phyloP scores from a whole-genome alignment of 495 filamentous ascomycete species.

The Aspergillus olivimuriae region DNA sequence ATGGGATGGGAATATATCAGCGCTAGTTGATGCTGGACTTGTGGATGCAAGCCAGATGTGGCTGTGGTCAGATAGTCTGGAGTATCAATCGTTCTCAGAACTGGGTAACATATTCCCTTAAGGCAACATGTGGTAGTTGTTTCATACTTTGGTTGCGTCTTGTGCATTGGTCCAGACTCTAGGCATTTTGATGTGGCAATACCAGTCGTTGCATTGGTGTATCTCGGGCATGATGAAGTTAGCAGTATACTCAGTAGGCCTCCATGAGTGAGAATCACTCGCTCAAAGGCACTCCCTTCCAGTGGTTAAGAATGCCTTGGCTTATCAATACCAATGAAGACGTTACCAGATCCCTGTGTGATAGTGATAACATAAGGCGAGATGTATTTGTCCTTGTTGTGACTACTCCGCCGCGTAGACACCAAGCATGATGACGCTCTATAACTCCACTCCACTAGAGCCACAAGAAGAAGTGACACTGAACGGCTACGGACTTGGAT shows the following conservation, averaged over 20 bases:
- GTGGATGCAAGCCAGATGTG: neutral
- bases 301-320: neutral
- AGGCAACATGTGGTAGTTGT: neutral
- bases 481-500: neutral
- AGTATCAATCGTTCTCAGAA: neutral
- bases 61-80: neutral
- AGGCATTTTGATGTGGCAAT: too few relatives aligned
- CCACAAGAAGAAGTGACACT: neutral
- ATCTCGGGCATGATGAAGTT: neutral
- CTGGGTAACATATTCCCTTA: neutral
- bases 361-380: neutral
- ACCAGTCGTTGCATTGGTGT: neutral
- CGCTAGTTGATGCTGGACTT: neutral
- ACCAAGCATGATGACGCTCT: neutral
- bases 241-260: neutral
- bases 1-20: conserved; percentile 1
- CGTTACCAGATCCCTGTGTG: neutral
- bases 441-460: neutral
- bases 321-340: neutral
- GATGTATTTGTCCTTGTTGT: neutral
- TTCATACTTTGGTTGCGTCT: neutral
- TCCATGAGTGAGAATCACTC: neutral
- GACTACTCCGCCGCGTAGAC: neutral
- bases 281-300: neutral
- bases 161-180: neutral